phyloP scores from a whole-genome alignment of 345 rosid species.

The Dipteronia dyeriana region DNA sequence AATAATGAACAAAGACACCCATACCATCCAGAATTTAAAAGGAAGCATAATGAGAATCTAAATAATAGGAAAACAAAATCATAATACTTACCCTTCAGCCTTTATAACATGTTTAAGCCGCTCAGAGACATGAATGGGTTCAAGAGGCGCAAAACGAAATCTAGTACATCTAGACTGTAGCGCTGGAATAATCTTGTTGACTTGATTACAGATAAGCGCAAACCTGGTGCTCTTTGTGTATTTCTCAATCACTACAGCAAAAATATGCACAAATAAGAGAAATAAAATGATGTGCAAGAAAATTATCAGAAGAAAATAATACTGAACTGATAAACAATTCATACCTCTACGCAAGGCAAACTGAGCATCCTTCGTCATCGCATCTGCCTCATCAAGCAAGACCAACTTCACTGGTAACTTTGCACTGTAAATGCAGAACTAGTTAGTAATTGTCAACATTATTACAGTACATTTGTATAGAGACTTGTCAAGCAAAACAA shows the following conservation, averaged over 20 bases:
- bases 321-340: background rate
- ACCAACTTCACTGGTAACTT: constrained; percentile 84
- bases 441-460: constrained; percentile 7
- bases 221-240: constrained; percentile 95
- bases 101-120: constrained; percentile 82
- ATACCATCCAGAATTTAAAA: background rate
- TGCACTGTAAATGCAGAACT: constrained; percentile 43
- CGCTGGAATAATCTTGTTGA: constrained; percentile 97
- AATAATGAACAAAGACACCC: background rate
- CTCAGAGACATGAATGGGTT: constrained; percentile 62
- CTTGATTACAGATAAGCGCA: constrained; percentile 93
- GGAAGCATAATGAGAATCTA: constrained; percentile 6
- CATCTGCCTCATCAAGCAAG: constrained; percentile 93
- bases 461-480: background rate
- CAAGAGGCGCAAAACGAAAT: constrained; percentile 95
- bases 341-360: constrained; percentile 95
- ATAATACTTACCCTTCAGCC: constrained; percentile 67
- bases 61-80: background rate
- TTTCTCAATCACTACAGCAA: constrained; percentile 78
- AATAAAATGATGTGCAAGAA: constrained; percentile 15
- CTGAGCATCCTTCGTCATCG: constrained; percentile 99
- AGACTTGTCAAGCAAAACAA: constrained; percentile 7
- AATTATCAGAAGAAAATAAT: constrained; percentile 1
- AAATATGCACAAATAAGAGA: constrained; percentile 10
- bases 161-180: constrained; percentile 97